Conservation (phyloP, 2,329 filamentous ascomycete species). For the Sclerotinia sclerotiorum region DNA sequence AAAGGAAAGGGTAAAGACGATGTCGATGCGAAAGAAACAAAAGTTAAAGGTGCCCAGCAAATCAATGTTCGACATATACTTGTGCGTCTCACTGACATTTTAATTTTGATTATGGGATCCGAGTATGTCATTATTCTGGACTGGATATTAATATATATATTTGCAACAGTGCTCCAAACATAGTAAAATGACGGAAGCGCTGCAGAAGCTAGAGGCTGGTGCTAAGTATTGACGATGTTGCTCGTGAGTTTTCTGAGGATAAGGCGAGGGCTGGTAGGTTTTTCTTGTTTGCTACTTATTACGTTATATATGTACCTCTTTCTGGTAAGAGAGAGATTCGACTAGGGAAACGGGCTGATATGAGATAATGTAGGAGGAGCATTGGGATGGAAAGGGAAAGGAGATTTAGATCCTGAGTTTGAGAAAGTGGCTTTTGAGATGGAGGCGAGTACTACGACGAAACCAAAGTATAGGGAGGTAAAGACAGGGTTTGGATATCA, state of each 20-base stretch:
- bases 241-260: conserved; percentile 71
- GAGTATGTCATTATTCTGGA: neutral
- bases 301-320: neutral
- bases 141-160: conserved; percentile 1
- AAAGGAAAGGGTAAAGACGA: conserved; percentile 40
- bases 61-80: conserved; percentile 74
- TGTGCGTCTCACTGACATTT: conserved; percentile 30
- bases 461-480: conserved; percentile 65
- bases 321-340: neutral
- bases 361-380: conserved; percentile 56
- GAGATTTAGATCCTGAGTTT: conserved; percentile 65
- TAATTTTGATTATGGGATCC: neutral
- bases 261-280: conserved; percentile 64
- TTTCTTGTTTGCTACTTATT: neutral
- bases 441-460: conserved; percentile 62
- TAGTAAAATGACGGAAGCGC: conserved; percentile 72
- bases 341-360: neutral
- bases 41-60: conserved; percentile 61
- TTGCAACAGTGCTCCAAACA: conserved; percentile 66
- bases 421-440: conserved; percentile 71
- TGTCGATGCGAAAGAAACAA: conserved; percentile 43
- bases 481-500: conserved; percentile 79
- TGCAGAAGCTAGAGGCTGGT: conserved; percentile 64
- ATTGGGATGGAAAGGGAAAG: conserved; percentile 71
- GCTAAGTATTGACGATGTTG: conserved; percentile 74